phyloP scores from a whole-genome alignment of 179 eudicot species.

The Dionaea muscipula region DNA sequence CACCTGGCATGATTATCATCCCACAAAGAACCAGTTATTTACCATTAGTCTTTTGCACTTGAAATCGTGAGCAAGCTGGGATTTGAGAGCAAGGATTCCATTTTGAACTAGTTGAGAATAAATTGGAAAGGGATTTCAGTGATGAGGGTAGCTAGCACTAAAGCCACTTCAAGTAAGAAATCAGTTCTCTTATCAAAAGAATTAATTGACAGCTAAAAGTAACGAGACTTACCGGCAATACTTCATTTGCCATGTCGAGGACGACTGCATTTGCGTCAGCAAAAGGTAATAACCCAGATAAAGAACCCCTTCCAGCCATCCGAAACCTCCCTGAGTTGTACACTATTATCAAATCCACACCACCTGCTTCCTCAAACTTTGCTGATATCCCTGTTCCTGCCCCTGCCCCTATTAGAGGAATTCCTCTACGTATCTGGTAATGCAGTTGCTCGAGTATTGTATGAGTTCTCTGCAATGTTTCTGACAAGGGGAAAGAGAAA shows the following conservation, averaged over 20 bases:
- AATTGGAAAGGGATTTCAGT: too few species aligned
- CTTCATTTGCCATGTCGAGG: constrained; percentile 97
- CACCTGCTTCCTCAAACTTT: constrained; percentile 97
- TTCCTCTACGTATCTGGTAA: constrained; percentile 59
- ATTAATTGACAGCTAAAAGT: constrained; percentile 1
- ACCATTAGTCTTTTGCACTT: too few species aligned
- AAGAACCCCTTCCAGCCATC: constrained; percentile 99
- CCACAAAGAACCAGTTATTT: too few species aligned
- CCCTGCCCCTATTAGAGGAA: constrained; percentile 91
- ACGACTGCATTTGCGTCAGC: constrained; percentile 98
- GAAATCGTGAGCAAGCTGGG: too few species aligned
- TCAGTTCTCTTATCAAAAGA: constrained; percentile 1
- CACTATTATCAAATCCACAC: constrained; percentile 76
- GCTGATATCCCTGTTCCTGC: constrained; percentile 99
- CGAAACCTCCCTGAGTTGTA: constrained; percentile 95
- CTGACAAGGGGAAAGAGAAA: constrained; percentile 23
- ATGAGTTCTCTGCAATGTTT: constrained; percentile 55
- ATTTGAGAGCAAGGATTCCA: too few species aligned
- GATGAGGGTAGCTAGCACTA: too few species aligned
- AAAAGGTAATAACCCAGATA: constrained; percentile 85
- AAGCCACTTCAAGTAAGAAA: too few species aligned
- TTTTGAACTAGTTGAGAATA: too few species aligned
- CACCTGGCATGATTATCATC: constrained; percentile 30
- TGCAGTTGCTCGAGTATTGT: constrained; percentile 47
- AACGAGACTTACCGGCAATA: constrained; percentile 62